These are phyloP conservation scores for Hypericum perforatum DNA, from an alignment of 345 rosid genomes.

Conservation along the genomic window DNA sequence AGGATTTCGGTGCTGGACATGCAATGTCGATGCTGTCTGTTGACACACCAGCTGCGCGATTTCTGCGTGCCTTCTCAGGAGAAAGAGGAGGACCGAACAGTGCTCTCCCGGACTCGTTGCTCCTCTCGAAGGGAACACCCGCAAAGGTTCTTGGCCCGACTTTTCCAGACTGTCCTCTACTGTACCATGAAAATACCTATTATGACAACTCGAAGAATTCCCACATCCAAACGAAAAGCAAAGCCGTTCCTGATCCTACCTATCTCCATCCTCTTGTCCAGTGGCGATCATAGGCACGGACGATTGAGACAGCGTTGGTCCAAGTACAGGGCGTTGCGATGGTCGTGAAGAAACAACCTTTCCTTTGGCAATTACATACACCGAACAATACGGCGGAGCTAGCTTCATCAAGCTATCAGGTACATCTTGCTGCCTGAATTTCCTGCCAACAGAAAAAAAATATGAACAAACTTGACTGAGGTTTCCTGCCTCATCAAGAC, in stretches of 20 bases:
- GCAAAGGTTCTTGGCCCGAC: slow-evolving; percentile 28
- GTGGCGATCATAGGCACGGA: slow-evolving; percentile 33
- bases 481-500: not conserved
- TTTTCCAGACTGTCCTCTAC: slow-evolving; percentile 26
- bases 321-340: slow-evolving; percentile 36
- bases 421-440: slow-evolving; percentile 47
- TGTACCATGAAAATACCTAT: not conserved
- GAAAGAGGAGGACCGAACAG: too few relatives aligned
- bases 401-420: slow-evolving; percentile 36
- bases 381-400: slow-evolving; percentile 65
- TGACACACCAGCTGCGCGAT: slow-evolving; percentile 22
- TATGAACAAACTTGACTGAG: not conserved
- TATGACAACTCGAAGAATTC: not conserved
- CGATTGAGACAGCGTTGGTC: slow-evolving; percentile 36
- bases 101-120: slow-evolving; percentile 13
- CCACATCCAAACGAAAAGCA: not conserved
- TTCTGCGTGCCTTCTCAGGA: slow-evolving; percentile 23
- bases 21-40: slow-evolving; percentile 28
- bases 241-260: slow-evolving; percentile 18
- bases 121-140: slow-evolving; percentile 23
- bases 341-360: slow-evolving; percentile 38
- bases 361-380: slow-evolving; percentile 74
- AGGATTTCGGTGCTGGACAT: slow-evolving; percentile 15
- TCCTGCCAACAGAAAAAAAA: slow-evolving; percentile 16
- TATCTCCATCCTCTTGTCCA: slow-evolving; percentile 28